These are phyloP conservation scores for Hanseniaspora guilliermondii DNA, from an alignment of 805 yeast genomes.

Conservation along the genomic window DNA sequence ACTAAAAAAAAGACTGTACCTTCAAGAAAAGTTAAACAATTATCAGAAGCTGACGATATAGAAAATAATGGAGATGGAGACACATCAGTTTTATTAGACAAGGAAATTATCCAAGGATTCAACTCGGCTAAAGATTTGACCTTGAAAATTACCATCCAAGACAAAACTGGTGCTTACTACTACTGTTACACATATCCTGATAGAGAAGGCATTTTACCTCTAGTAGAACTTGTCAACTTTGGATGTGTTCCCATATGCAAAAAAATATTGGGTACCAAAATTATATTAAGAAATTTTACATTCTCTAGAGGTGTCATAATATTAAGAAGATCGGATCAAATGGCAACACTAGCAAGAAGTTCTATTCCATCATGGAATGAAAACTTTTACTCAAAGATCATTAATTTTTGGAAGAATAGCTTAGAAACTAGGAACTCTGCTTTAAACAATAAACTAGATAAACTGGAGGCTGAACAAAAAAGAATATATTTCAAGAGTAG, in stretches of 20 bases:
- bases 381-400: conserved; percentile 25
- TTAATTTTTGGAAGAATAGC: conserved; percentile 24
- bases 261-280: conserved; percentile 43
- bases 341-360: not conserved
- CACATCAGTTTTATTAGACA: not conserved
- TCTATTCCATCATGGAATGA: conserved; percentile 28
- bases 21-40: conserved; percentile 34
- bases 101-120: not conserved
- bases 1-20: conserved; percentile 16
- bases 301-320: conserved; percentile 31
- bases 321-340: not conserved
- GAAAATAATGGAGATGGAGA: conserved; percentile 13
- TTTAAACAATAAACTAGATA: not conserved
- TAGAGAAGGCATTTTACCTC: not conserved
- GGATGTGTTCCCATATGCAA: conserved; percentile 16
- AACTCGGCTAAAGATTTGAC: conserved; percentile 18
- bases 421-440: conserved; percentile 4
- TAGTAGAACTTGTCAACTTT: not conserved
- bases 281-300: conserved; percentile 32
- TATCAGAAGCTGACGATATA: conserved; percentile 35
- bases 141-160: conserved; percentile 49
- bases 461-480: conserved; percentile 17
- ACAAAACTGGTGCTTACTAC: conserved; percentile 36
- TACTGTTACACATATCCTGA: conserved; percentile 41
- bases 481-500: conserved; percentile 2